A percentile compares a stretch with the other conserved stretches of the same genome.
Evolutionary conservation across 2,329 filamentous ascomycete species (phyloP).

Genomic region (Paracoccidioides lutzii): DNA sequence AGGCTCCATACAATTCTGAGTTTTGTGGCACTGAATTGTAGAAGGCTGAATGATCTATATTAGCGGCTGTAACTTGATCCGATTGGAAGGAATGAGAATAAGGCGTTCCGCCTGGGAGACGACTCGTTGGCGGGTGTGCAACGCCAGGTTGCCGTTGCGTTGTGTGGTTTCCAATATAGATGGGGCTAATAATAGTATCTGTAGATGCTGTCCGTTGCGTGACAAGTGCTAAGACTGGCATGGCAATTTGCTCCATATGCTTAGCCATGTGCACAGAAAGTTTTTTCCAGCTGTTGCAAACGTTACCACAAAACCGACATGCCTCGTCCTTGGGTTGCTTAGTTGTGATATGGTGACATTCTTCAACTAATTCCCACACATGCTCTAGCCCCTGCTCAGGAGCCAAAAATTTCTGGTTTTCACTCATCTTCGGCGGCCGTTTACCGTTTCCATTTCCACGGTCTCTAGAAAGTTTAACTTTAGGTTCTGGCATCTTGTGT

Average conservation of each 20-base stretch:
- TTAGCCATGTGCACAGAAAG: conserved; percentile 84
- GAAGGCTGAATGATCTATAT: background rate
- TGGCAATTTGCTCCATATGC: conserved; percentile 84
- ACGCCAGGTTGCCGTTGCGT: background rate
- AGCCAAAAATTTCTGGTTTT: conserved; percentile 16
- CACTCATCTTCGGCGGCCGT: conserved; percentile 15
- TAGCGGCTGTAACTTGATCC: background rate
- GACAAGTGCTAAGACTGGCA: conserved; percentile 55
- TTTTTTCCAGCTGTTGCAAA: conserved; percentile 80
- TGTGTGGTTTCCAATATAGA: background rate
- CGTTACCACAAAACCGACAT: conserved; percentile 75
- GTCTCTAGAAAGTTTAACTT: conserved; percentile 57
- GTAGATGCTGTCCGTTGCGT: conserved; percentile 29
- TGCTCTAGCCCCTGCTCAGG: conserved; percentile 39
- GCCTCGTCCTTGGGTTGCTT: conserved; percentile 59
- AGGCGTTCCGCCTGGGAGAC: background rate
- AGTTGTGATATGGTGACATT: conserved; percentile 58
- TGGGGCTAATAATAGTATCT: conserved; percentile 25
- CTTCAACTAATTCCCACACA: conserved; percentile 66
- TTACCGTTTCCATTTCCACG: conserved; percentile 45
- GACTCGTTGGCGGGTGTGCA: background rate
- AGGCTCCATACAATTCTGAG: conserved; percentile 2
- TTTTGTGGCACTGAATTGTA: background rate
- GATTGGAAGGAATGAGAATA: background rate
- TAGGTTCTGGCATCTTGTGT: conserved; percentile 75